Base-by-base conservation (phyloP, 1,284 basidiomycete genomes). In the Rhizoctonia solani region DNA sequence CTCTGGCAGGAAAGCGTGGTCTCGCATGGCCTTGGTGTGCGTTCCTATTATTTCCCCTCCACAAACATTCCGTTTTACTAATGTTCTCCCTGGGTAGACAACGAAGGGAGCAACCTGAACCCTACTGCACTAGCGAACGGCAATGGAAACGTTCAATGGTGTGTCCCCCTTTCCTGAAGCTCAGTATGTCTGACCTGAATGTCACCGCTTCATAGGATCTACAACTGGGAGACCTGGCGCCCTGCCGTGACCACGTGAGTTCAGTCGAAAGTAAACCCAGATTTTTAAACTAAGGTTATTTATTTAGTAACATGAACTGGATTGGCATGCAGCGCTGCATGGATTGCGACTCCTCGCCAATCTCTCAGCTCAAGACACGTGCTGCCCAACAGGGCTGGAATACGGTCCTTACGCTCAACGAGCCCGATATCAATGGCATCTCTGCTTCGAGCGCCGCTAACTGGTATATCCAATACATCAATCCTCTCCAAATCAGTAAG, bases 381-480 rank as follows among this genome's bases (percentile, higher is more conserved):
- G 66, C 66, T 3, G 66, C 66, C 1, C 58, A 63, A 16, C 58
- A 63, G 23, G 58, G 58, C 1, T 63, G 58, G 58, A 63, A 63
- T 47, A 63, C 58, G 16, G 66, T 68, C 2, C 59, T 68, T 47
- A 46, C 54, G 30, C 54, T 68, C 23, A 68, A 68, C 34, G 66
- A 68, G 47, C 54, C 66, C 14, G 66, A 68, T 32, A 5, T 68
- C 34, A 58, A 42, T 55, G 54, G 66, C 1, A 58, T 67, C 46
- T 46, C 44, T 13, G 37, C 66, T 1, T 2, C 1, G 39, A 39
- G 19, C 9, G 66, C 66, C 2, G 66, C 66, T 0, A 41, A 56
- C 37, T 68, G 66, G 66, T 67, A 67, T 21, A 67, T 58, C 46
- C 54, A 67, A 47, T 49, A 53, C 46, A 58, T 67, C 23, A 67